A percentile compares a stretch with the other conserved stretches of the same genome.
These are phyloP conservation scores for Euphrasia confusa DNA, from an alignment of 257 asterid genomes.

Conservation along the genomic window DNA sequence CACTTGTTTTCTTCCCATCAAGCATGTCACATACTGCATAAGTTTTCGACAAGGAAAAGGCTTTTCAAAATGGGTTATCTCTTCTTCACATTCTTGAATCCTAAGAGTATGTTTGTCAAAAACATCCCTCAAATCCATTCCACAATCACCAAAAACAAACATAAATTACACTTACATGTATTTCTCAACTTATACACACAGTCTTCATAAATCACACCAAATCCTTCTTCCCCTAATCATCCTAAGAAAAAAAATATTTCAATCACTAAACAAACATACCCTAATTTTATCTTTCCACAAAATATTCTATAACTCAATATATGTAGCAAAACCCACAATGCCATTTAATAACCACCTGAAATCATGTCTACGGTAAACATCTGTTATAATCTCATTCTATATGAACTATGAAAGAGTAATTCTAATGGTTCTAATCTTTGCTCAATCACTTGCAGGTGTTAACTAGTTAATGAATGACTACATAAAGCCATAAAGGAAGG, in stretches of 20 bases:
- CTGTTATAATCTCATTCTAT: neutral
- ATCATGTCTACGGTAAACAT: conserved; percentile 2
- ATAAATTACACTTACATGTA: too few species aligned
- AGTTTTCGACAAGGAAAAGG: neutral
- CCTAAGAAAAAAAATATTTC: neutral
- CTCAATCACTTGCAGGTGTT: conserved; percentile 6
- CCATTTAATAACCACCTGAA: conserved; percentile 7
- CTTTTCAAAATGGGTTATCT: neutral
- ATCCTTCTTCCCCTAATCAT: neutral
- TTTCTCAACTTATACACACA: too few species aligned
- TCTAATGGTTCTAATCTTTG: neutral
- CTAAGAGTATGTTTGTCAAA: too few species aligned
- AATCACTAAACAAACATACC: neutral
- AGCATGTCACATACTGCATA: neutral
- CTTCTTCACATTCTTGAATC: neutral
- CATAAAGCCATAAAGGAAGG: neutral
- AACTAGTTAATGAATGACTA: too few species aligned
- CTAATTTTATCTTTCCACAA: neutral
- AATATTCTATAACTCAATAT: too few species aligned
- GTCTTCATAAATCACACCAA: too few species aligned
- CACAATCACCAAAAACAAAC: too few species aligned
- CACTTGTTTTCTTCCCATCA: neutral
- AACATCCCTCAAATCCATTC: too few species aligned
- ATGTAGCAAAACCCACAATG: neutral
- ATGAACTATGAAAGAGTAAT: neutral